Conservation (phyloP, 2,329 filamentous ascomycete genomes). For the Tolypocladium album region DNA sequence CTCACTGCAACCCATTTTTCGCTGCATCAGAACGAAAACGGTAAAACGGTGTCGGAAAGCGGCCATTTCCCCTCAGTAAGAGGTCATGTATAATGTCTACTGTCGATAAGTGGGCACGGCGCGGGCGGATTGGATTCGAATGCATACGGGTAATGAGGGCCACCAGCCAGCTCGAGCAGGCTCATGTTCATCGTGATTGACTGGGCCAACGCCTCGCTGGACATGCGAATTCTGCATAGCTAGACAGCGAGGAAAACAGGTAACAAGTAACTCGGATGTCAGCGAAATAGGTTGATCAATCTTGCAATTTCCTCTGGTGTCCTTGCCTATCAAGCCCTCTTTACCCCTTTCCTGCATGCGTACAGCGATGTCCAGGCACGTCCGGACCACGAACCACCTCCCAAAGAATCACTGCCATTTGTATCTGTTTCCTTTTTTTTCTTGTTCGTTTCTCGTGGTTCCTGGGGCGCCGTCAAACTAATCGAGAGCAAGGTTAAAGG, state of each 20-base stretch:
- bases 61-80: neutral
- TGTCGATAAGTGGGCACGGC: neutral
- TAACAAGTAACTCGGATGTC: neutral
- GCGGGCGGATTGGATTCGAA: too few relatives aligned
- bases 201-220: neutral
- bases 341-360: neutral
- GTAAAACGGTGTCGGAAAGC: too few relatives aligned
- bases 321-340: neutral
- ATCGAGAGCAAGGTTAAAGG: neutral
- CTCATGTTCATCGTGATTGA: neutral
- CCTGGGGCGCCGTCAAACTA: neutral
- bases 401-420: neutral
- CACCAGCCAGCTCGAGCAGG: neutral
- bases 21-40: neutral
- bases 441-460: neutral
- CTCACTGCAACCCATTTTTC: neutral
- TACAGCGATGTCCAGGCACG: neutral
- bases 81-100: neutral
- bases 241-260: too few relatives aligned
- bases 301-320: neutral
- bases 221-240: neutral
- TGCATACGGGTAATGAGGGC: neutral
- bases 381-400: neutral
- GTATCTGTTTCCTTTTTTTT: neutral
- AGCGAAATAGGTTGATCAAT: neutral